These are phyloP conservation scores for Saccharomycopsis javanensis DNA, from an alignment of 805 yeast genomes.

Conservation along the genomic window DNA sequence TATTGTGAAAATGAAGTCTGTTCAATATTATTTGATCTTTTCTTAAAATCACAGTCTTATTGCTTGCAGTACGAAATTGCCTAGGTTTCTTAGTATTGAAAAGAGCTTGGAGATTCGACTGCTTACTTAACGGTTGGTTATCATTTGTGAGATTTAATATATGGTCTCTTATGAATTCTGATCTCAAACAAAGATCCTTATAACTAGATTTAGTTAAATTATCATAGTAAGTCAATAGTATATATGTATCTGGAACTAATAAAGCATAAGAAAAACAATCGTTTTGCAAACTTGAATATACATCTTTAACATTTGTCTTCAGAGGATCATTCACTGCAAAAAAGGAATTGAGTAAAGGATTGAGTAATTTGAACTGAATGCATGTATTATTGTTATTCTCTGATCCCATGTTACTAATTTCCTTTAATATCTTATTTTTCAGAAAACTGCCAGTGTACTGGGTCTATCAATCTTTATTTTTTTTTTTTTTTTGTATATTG, in stretches of 20 bases:
- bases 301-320: constrained; percentile 16
- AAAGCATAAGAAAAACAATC: constrained; percentile 17
- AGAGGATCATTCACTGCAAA: constrained; percentile 15
- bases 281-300: constrained; percentile 7
- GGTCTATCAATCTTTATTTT: no score
- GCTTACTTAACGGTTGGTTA: constrained; percentile 3
- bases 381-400: background rate
- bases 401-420: background rate
- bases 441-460: no score
- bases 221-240: constrained; percentile 10
- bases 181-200: constrained; percentile 11
- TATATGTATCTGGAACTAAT: constrained; percentile 14
- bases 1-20: background rate
- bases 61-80: constrained; percentile 5
- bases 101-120: constrained; percentile 10
- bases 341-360: constrained; percentile 16
- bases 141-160: constrained; percentile 11
- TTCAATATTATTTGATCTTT: constrained; percentile 10
- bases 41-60: constrained; percentile 8
- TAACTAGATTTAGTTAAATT: constrained; percentile 2
- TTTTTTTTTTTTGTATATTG: no score
- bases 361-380: constrained; percentile 17
- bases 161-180: constrained; percentile 17
- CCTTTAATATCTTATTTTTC: background rate
- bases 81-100: constrained; percentile 13